Percentiles rank a stretch among this genome's conserved stretches.
These are phyloP conservation scores for Yamadazyma taylorii DNA, from an alignment of 1,139 yeast genomes.

Conservation along the genomic window DNA sequence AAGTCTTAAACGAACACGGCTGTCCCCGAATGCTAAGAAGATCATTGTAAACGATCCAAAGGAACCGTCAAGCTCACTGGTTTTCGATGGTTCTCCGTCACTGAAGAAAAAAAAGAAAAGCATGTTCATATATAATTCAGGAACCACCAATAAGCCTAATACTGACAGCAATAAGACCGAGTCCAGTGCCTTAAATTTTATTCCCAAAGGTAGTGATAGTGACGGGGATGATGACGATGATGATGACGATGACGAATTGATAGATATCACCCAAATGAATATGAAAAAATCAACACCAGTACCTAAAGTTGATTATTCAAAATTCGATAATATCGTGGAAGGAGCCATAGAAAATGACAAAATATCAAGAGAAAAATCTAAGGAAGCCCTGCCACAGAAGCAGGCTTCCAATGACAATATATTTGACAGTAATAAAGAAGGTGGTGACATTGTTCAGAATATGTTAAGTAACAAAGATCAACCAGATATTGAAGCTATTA, in stretches of 20 bases:
- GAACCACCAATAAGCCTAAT: not conserved
- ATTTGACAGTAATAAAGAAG: no score
- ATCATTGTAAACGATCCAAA: not conserved
- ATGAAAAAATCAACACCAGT: slow-evolving; percentile 2
- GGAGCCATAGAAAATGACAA: not conserved
- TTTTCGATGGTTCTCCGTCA: not conserved
- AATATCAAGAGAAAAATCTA: not conserved
- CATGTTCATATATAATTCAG: not conserved
- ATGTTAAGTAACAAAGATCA: not conserved
- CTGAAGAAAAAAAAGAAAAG: not conserved
- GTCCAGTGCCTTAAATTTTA: slow-evolving; percentile 1
- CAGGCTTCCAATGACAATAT: no score
- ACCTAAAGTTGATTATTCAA: not conserved
- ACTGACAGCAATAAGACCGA: not conserved
- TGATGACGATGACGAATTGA: slow-evolving; percentile 11
- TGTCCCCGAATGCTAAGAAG: not conserved
- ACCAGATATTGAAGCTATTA: slow-evolving; percentile 15
- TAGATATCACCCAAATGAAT: slow-evolving; percentile 6
- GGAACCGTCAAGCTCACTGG: not conserved
- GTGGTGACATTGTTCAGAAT: not conserved
- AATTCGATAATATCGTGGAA: slow-evolving; percentile 2
- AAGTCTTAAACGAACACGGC: not conserved
- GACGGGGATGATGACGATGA: slow-evolving; percentile 18
- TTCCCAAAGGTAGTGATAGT: slow-evolving; percentile 11
- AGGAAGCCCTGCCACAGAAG: not conserved